These are phyloP conservation scores for Blastomyces silverae DNA, from an alignment of 2,329 filamentous ascomycete species.

Conservation along the genomic window DNA sequence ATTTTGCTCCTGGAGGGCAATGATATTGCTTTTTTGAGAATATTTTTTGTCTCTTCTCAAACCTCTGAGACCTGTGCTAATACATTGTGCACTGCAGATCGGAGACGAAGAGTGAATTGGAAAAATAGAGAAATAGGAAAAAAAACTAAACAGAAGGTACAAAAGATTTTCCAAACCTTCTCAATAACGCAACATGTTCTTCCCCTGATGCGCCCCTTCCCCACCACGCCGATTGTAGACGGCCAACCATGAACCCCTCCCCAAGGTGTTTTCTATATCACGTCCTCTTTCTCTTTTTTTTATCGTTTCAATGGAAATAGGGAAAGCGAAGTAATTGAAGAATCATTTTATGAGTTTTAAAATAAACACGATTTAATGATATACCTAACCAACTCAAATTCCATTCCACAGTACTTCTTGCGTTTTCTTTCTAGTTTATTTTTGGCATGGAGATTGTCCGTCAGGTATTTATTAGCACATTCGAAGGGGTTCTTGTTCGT, in stretches of 20 bases:
- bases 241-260: background rate
- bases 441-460: background rate
- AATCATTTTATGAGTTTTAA: background rate
- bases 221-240: background rate
- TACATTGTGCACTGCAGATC: constrained; percentile 49
- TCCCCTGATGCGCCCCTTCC: background rate
- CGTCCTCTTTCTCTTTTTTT: background rate
- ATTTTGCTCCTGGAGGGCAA: background rate
- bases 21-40: background rate
- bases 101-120: constrained; percentile 47
- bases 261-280: background rate
- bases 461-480: background rate
- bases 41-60: constrained; percentile 4
- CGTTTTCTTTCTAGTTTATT: background rate
- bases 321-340: constrained; percentile 3
- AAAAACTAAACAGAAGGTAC: constrained; percentile 7
- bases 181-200: background rate
- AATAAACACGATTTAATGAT: background rate
- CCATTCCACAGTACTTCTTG: background rate
- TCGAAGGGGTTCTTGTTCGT: background rate
- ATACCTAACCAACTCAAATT: background rate
- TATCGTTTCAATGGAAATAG: constrained; percentile 8
- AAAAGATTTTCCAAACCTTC: background rate
- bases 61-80: constrained; percentile 31
- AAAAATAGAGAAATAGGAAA: constrained; percentile 27